phyloP scores from a whole-genome alignment of 306 rosid genomes.

The Albizia julibrissin region DNA sequence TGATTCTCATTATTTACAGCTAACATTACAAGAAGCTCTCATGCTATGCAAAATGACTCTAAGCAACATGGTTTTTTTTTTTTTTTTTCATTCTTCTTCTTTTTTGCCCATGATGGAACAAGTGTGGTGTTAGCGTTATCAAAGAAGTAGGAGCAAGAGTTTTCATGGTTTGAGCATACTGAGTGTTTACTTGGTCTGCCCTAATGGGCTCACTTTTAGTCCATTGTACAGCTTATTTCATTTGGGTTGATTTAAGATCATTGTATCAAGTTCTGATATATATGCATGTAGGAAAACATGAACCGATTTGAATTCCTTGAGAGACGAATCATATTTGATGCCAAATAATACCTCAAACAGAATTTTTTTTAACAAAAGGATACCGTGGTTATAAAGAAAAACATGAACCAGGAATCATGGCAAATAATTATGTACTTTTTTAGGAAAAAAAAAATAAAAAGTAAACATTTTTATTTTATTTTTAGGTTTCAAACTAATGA shows the following conservation, averaged over 20 bases:
- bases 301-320: too few relatives aligned
- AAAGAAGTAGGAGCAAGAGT: neutral
- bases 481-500: neutral
- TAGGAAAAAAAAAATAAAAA: too few relatives aligned
- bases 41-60: neutral
- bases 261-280: neutral
- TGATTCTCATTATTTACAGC: neutral
- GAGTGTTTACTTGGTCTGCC: neutral
- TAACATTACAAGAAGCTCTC: neutral
- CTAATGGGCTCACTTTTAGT: neutral
- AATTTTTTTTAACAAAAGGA: too few relatives aligned
- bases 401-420: neutral
- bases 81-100: too few relatives aligned
- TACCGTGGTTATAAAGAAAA: too few relatives aligned
- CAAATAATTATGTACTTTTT: neutral
- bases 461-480: too few relatives aligned
- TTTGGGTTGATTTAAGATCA: neutral
- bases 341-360: accelerated
- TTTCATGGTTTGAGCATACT: neutral
- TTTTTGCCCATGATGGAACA: neutral
- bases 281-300: too few relatives aligned
- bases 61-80: neutral
- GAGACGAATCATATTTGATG: too few relatives aligned
- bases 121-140: too few relatives aligned
- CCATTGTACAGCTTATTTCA: neutral